phyloP scores from a whole-genome alignment of 139 green algal species.

The Coccomyxa sp. region DNA sequence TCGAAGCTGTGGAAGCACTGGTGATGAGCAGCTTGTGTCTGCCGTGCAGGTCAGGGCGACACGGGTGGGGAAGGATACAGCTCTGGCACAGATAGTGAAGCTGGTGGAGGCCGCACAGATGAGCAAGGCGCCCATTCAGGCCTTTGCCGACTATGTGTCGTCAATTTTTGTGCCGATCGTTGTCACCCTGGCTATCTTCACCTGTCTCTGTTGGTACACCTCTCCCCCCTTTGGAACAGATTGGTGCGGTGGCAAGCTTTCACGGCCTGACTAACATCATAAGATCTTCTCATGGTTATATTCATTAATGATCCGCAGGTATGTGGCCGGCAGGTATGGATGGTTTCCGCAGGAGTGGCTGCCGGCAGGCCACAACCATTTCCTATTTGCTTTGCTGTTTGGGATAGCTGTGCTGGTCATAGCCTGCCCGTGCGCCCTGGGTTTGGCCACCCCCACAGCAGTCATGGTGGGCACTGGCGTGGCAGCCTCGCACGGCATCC shows the following conservation, averaged over 20 bases:
- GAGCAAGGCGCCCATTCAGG: conserved; percentile 93
- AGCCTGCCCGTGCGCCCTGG: conserved; percentile 94
- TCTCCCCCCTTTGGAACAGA: background rate
- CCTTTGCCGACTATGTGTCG: conserved; percentile 79
- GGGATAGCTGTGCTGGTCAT: conserved; percentile 95
- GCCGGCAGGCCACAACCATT: conserved; percentile 70
- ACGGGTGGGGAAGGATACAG: conserved; percentile 75
- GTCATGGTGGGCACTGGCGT: conserved; percentile 93
- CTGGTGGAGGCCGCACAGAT: conserved; percentile 94
- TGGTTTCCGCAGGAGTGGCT: conserved; percentile 55
- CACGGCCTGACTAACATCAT: too few species aligned
- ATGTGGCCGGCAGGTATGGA: conserved; percentile 41
- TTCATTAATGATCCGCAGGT: conserved; percentile 16
- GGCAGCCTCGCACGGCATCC: conserved; percentile 75
- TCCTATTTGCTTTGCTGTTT: conserved; percentile 92
- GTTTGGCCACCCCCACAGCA: conserved; percentile 95
- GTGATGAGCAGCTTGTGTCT: too few species aligned
- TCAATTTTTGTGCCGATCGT: conserved; percentile 88
- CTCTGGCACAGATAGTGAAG: conserved; percentile 87
- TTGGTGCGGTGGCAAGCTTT: background rate
- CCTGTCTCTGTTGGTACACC: conserved; percentile 66
- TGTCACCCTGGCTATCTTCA: conserved; percentile 68
- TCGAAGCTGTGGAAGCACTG: too few species aligned
- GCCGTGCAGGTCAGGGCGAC: conserved; percentile 47
- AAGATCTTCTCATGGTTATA: too few species aligned